These are phyloP conservation scores for Camelina sativa DNA, from an alignment of 345 rosid genomes.

Conservation along the genomic window DNA sequence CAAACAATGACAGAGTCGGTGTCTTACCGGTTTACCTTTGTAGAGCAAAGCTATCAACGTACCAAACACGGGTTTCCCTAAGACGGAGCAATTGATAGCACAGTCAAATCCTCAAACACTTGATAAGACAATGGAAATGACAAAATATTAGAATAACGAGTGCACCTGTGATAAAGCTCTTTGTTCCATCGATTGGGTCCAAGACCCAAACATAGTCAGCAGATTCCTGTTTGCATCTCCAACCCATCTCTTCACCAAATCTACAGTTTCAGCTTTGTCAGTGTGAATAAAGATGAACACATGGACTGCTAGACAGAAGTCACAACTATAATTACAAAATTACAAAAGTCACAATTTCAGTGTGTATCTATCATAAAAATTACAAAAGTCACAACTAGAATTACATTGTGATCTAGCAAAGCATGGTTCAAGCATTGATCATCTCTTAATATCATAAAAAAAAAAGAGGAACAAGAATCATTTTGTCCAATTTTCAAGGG, in stretches of 20 bases:
- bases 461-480: background rate
- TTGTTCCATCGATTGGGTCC: constrained; percentile 97
- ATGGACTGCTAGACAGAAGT: background rate
- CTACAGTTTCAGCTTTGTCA: constrained; percentile 51
- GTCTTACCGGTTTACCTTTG: constrained; percentile 84
- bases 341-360: background rate
- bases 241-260: constrained; percentile 95
- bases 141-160: background rate
- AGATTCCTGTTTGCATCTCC: constrained; percentile 81
- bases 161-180: constrained; percentile 90
- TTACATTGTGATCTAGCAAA: background rate
- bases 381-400: background rate
- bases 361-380: background rate
- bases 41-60: constrained; percentile 82
- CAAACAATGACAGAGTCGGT: constrained; percentile 10
- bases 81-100: constrained; percentile 34
- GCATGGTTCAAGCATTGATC: constrained; percentile 6
- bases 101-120: constrained; percentile 25
- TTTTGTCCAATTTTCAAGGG: background rate
- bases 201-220: constrained; percentile 96
- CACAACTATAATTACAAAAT: background rate
- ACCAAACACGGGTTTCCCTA: constrained; percentile 95
- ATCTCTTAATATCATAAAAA: background rate
- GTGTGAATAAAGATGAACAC: constrained; percentile 6
- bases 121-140: background rate